phyloP scores from a whole-genome alignment of 257 asterid species.

The Solanum chmielewskii region DNA sequence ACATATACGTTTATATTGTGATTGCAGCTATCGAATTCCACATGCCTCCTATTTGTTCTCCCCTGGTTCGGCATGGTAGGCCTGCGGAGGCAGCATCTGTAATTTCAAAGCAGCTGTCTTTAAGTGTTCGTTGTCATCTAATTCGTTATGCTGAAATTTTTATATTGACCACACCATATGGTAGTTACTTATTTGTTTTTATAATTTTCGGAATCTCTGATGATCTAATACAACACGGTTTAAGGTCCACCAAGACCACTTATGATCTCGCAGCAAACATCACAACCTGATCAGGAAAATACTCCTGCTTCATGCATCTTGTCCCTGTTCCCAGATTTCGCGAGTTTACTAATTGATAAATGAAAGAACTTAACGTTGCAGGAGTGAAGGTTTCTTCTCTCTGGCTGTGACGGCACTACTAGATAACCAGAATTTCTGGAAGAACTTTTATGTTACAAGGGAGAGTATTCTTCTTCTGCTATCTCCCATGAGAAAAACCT shows the following conservation, averaged over 20 bases:
- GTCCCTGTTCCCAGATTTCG: neutral
- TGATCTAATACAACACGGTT: neutral
- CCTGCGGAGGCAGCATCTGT: neutral
- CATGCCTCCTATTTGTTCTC: neutral
- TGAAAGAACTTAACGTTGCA: neutral
- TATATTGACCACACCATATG: neutral
- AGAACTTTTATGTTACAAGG: neutral
- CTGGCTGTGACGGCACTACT: neutral
- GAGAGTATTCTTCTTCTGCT: neutral
- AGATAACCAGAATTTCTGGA: neutral
- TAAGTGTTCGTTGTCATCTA: neutral
- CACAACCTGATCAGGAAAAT: neutral
- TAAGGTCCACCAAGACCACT: neutral
- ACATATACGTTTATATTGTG: neutral
- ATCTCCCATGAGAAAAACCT: neutral
- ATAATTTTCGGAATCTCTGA: neutral
- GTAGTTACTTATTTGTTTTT: neutral
- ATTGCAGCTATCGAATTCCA: neutral
- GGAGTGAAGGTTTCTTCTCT: neutral
- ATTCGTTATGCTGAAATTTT: neutral
- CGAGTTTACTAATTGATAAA: neutral
- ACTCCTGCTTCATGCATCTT: neutral
- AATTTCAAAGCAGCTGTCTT: neutral
- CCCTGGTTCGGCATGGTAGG: neutral
- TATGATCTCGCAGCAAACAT: neutral